Base-by-base conservation (phyloP, 345 rosid genomes). In the Melastoma malabathricum region DNA sequence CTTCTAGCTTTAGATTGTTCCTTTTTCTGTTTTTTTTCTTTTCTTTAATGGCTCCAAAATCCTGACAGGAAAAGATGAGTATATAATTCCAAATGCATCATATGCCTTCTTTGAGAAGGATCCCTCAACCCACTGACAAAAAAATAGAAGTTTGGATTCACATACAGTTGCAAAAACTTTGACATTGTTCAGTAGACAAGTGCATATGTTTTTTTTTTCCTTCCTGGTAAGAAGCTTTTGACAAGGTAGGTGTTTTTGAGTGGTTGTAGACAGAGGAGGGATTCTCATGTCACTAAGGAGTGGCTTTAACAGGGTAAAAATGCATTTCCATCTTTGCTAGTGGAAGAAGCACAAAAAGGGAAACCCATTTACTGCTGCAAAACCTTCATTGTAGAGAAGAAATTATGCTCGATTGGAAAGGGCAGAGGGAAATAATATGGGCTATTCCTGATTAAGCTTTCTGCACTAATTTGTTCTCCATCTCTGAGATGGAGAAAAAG, bases 11-110 rank as follows among this genome's bases (percentile, higher is more conserved):
- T 9, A 34, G 10, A 34, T 34, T 6, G 41, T 6, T 34, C 41
- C 41, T 34, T 34, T 34, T 12, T 34, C 41, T 12, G 2, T 9
- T 34, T 34, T 31, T 6, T 34, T 31, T 34, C 12, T 34, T 70
- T 66, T 67, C 55, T 57, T 60, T 56, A 66, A 60, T 75, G 83
- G 75, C 74, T 64, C 79, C 81, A 72, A 77, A 69, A 65, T 57
- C 53, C 62, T 51, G 12, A 34, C 0, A 34, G 41, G 54, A 20
- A 64, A 65, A 65, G 48, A 55, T 59, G 59, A 5, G 49, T 23
- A 52, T 18, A 44, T n/a, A 45, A 41, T 48, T 41, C 47, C 48
- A 39, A 48, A 25, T 72, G 84, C 73, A 83, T 75, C 84, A 56
- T 62, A 83, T 77, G 75, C 41, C 86, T 66, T 51, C 56, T 23